Conservation (phyloP, 1,284 basidiomycete genomes). For the Austropuccinia psidii region DNA sequence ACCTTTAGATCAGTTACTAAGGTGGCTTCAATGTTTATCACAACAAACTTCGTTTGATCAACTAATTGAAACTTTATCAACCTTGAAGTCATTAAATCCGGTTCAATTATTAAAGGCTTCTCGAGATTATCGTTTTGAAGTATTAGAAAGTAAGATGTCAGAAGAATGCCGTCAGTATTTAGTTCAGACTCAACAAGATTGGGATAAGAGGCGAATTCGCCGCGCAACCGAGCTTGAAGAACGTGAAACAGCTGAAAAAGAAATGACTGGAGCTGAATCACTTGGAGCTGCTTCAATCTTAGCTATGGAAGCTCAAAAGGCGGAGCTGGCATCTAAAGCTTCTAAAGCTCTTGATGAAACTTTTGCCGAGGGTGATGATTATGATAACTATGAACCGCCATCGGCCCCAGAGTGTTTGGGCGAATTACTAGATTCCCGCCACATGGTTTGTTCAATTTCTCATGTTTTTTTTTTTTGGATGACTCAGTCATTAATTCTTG, state of each 20-base stretch:
- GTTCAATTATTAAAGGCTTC: conserved; percentile 89
- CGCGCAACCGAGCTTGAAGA: conserved; percentile 73
- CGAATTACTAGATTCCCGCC: conserved; percentile 77
- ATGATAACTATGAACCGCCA: conserved; percentile 65
- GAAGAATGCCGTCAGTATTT: conserved; percentile 92
- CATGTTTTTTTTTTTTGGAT: not conserved
- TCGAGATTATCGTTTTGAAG: conserved; percentile 88
- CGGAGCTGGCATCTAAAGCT: too few relatives aligned
- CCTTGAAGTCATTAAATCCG: conserved; percentile 76
- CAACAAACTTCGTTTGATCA: conserved; percentile 78
- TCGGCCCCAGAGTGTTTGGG: conserved; percentile 70
- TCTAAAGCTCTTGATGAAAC: conserved; percentile 56
- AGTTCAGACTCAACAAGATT: conserved; percentile 85
- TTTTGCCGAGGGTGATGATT: conserved; percentile 61
- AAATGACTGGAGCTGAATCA: conserved; percentile 51
- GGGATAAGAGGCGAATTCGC: conserved; percentile 80
- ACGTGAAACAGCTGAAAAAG: conserved; percentile 53
- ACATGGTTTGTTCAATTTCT: conserved; percentile 60
- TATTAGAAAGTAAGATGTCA: conserved; percentile 81
- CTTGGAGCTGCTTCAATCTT: conserved; percentile 16
- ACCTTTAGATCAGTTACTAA: conserved; percentile 73
- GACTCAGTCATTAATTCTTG: not conserved
- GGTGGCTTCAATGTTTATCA: conserved; percentile 82
- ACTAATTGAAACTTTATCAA: conserved; percentile 59
- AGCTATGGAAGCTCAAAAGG: conserved; percentile 51